Evolutionary conservation across 2,329 filamentous ascomycete species (phyloP).

Genomic region (Hypoxylon rubiginosum): DNA sequence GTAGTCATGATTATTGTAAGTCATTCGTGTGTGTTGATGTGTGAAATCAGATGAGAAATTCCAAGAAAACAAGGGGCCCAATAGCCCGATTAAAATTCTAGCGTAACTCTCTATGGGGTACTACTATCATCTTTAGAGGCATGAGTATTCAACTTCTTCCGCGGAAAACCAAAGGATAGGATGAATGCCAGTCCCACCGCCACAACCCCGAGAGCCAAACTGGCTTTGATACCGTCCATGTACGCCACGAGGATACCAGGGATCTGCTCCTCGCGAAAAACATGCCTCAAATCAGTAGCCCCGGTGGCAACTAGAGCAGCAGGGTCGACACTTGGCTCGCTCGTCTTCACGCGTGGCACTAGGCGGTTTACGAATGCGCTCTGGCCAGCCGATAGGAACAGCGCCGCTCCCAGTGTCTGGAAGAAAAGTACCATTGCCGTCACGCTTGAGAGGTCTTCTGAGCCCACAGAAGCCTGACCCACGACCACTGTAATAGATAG

Average conservation of each 20-base stretch:
- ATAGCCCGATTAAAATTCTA: neutral
- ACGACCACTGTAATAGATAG: neutral
- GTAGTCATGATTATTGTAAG: too few relatives aligned
- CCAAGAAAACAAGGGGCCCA: too few relatives aligned
- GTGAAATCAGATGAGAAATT: neutral
- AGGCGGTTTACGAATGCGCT: slow-evolving; percentile 54
- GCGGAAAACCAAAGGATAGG: neutral
- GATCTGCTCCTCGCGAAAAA: slow-evolving; percentile 62
- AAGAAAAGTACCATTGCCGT: slow-evolving; percentile 44
- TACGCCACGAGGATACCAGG: slow-evolving; percentile 68
- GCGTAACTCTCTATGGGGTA: neutral
- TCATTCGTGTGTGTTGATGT: neutral
- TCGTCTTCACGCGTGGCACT: slow-evolving; percentile 35
- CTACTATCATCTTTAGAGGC: neutral
- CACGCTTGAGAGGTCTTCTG: neutral
- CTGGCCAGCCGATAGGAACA: slow-evolving; percentile 58
- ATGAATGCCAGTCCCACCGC: neutral
- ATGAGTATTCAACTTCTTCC: neutral
- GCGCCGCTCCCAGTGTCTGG: slow-evolving; percentile 58
- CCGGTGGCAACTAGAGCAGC: slow-evolving; percentile 54
- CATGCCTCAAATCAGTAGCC: slow-evolving; percentile 64
- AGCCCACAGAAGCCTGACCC: neutral
- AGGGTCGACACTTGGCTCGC: slow-evolving; percentile 52
- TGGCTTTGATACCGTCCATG: slow-evolving; percentile 59
- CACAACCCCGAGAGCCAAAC: neutral